Evolutionary conservation across 176 grass and related monocot species (phyloP), one percentile per base, ranked within the genome.

Genomic region (Panicum miliaceum): DNA sequence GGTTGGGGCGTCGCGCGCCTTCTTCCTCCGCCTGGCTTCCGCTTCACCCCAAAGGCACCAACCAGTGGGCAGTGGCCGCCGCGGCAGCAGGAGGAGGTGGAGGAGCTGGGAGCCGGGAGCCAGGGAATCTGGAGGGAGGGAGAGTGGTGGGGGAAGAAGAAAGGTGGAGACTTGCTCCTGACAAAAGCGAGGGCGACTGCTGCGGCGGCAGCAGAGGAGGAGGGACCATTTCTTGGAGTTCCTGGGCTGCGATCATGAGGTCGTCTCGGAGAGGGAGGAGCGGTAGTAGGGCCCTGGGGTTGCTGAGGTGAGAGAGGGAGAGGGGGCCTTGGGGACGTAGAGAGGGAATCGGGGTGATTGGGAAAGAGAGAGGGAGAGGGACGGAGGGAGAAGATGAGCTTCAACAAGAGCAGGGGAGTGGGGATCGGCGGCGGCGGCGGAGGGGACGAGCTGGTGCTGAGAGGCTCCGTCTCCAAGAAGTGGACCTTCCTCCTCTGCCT

Each of bases 401-500:
- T 90, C 37, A 86, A 85, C 88, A 90, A 75, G 84, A 89, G 77
- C 72, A 86, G 80, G 29, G 88, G 73, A 53, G 50, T 54, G 12
- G 60, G 27, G 61, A 18, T 16, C 5, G 18, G 41, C 14, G 32
- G 40, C 14, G 32, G 40, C 13, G 19, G 34, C 7, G 85, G 74
- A 50, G 88, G 85, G 13, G 89, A 85, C 10, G 84, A 86, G 48
- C 47, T 86, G n/a, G 79, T 85, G 79, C 51, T 71, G 0, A 64
- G 83, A 73, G 89, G 83, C 34, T 82, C 83, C 76, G 76, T 87
- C 76, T 91, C 92, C 50, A 86, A 70, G 86, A 89, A 71, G 78
- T 94, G 86, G 92, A 91, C 89, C 86, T 85, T 89, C 73, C 63
- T 91, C 81, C 86, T 94, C 78, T 94, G 92, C 84, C 71, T 94